Evolutionary conservation across 148 eudicot genomes (phyloP), one percentile per base, ranked within the genome.

Genomic region (Mesembryanthemum crystallinum): DNA sequence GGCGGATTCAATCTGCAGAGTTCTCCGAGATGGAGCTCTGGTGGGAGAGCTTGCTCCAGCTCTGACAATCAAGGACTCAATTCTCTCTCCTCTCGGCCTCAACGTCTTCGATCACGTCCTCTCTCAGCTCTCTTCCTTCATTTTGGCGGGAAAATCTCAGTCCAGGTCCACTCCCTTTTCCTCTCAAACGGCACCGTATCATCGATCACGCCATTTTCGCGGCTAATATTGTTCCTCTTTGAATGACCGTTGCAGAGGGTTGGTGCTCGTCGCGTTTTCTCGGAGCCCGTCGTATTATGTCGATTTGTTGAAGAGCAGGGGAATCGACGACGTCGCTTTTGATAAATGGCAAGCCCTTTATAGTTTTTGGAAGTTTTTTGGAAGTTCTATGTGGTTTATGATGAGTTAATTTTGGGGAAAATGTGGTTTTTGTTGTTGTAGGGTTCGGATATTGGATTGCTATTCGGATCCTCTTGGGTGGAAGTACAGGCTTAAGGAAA

Each of bases 1-100:
- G 98, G 89, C 98, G 75, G 98, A 93, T 35, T 74, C 87, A 65
- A 82, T 87, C 42, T 89, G 88, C 88, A 89, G 86, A 88, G 84
- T 85, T 49, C 91, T 93, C 17, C 85, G 98, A 14, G 96, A 93
- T 45, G 96, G 98, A 76, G 90, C 92, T 23, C 61, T 87, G 7
- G 94, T 89, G 17, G 98, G 98, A 24, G 98, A 94, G 49, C 91
- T 85, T 57, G 95, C 98, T 0, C 90, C 93, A 2, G 88, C 98
- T 11, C 80, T 94, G 59, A 82, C 93, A 3, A 85, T 94, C 60
- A 90, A 85, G 72, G 97, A 90, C 47, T 83, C 93, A 2, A 73
- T 87, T 27, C 66, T 73, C 69, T 71, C 86, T 23, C 93, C 96
- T 33, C 80, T 86, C 8, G 89, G 91, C 20, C 75, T 81, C 60